Base-by-base conservation (phyloP, 164 flowering plant genomes). In the Vitis amurensis region DNA sequence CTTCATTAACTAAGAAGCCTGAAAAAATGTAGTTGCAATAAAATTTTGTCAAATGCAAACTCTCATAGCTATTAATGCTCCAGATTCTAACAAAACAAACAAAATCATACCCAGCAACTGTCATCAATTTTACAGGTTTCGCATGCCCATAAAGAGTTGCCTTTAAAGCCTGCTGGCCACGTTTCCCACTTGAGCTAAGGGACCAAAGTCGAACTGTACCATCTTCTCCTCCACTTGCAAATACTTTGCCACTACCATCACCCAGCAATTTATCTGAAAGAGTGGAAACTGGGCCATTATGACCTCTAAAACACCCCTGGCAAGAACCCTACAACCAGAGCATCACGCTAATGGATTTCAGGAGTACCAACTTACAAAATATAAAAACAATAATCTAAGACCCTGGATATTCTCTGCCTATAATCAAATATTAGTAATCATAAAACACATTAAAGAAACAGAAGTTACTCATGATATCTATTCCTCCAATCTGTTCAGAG, bases 181-280 rank as follows among this genome's bases (percentile, higher is more conserved):
- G 86, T 68, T 86, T 90, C 13, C 89, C 86, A 61, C 83, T 84
- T 14, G 89, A 86, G 61, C 71, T 59, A 69, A 91, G 80, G 13
- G 93, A 86, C 97, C 97, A 91, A 55, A 89, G 86, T 55, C 92
- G 89, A 74, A 91, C 90, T 17, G 91, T 85, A 50, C 88, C 82
- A 78, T 91, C 93, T 61, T 81, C 88, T 47, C 92, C 92, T 66
- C 92, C 92, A 81, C 92, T 88, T 59, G 89, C 92, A 74, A 88
- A 79, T 60, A 86, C 50, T 77, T 74, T 84, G 63, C 69, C 76
- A 48, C 60, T 48, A 53, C 27, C 72, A 74, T 80, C 87, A 61
- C 89, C 88, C 50, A 88, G 66, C 68, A 88, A 72, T 74, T 81
- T 82, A 73, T 86, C 86, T 64, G 88, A 83, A 71, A 84, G 76